Percentiles rank a stretch among this genome's conserved stretches.
Conservation (phyloP, 805 yeast species). For the Suhomyces sp. region DNA sequence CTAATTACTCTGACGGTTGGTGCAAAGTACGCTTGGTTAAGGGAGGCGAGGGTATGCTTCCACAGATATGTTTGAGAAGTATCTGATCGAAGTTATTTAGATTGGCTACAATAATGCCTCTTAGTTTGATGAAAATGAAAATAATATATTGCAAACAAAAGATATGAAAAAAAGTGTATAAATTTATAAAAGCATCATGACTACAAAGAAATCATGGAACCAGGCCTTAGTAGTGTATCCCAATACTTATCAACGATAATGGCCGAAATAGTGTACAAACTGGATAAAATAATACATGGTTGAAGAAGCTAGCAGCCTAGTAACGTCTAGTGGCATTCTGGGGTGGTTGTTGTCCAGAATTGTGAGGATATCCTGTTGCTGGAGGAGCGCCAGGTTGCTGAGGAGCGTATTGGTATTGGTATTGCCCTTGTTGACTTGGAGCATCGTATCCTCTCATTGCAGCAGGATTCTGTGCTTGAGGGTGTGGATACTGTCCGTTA, state of each 20-base stretch:
- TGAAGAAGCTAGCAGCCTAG: slow-evolving; percentile 9
- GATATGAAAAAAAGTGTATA: no score
- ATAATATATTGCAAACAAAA: no score
- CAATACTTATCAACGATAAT: no score
- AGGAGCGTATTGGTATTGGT: slow-evolving; percentile 9
- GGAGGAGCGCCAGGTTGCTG: slow-evolving; percentile 6
- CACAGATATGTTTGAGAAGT: slow-evolving; percentile 25
- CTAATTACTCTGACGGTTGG: slow-evolving; percentile 40
- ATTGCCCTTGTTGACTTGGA: slow-evolving; percentile 4
- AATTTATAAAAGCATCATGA: neutral
- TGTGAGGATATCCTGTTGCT: slow-evolving; percentile 2
- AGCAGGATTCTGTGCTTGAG: slow-evolving; percentile 7
- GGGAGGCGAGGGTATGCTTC: slow-evolving; percentile 32
- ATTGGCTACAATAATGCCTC: no score
- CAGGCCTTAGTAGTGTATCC: neutral
- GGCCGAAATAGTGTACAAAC: no score
- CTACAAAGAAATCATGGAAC: neutral
- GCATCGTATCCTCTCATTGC: slow-evolving; percentile 10
- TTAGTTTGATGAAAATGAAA: no score
- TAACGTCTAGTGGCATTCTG: slow-evolving; percentile 8
- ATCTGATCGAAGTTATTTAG: no score
- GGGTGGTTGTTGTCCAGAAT: slow-evolving; percentile 1
- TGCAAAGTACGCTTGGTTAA: slow-evolving; percentile 25
- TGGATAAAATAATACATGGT: no score
- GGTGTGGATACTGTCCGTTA: slow-evolving; percentile 9